Evolutionary conservation across 192 early-diverging fungal species (phyloP), one percentile per base, ranked within the genome.

Genomic region (Entrophospora sp.): DNA sequence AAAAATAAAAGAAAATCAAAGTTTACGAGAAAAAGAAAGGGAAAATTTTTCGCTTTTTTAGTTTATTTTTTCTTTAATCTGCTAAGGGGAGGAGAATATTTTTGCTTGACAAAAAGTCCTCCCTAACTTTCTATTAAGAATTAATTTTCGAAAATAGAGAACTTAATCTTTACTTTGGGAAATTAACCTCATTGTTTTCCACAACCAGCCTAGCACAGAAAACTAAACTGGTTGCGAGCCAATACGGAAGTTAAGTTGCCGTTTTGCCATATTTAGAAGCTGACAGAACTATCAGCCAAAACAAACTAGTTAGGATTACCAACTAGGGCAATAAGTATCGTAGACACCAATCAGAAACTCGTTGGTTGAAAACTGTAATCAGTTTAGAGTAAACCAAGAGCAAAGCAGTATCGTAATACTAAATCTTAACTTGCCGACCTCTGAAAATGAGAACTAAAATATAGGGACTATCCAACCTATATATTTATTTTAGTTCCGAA

Each of bases 271-370:
- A 49, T 49, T 49, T 49, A 49, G 48, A 49, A 49, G 48, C 48
- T 49, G 48, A 49, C 48, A 49, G 48, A 49, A 49, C 20, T 49
- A 49, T 49, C 48, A 49, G 48, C 48, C 48, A 49, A 49, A 49
- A 49, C 48, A 49, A 49, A 49, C 48, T 49, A 49, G 48, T 49
- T 49, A 10, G n/a, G 48, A 49, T 49, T 49, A 49, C 48, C 12
- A 49, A 49, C 48, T 49, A 49, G 48, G 48, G 48, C 48, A 49
- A 49, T 49, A 49, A 24, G 18, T 49, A 49, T 5, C 48, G 48
- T 5, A 49, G 48, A 5, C 48, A 22, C 9, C 7, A 14, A 14
- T n/a, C n/a, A n/a, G n/a, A n/a, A n/a, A n/a, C n/a, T n/a, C n/a
- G n/a, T n/a, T n/a, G 7, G 24, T 22, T 22, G 12, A 49, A 49